Base-by-base conservation (phyloP, 768 basidiomycete genomes). In the Phylloporus arenicola region DNA sequence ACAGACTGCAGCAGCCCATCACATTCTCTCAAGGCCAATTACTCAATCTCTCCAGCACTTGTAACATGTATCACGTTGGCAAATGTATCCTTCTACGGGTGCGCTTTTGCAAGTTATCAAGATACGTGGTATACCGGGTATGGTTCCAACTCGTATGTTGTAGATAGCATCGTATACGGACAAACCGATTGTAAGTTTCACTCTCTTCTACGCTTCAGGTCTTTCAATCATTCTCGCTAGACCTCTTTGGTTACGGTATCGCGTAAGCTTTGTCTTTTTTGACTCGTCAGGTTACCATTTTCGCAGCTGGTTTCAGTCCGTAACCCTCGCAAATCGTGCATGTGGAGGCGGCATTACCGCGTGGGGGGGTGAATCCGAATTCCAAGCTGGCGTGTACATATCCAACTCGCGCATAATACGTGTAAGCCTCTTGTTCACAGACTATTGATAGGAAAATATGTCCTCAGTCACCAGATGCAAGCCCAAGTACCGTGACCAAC, bases 281-380 rank as follows among this genome's bases (percentile, higher is more conserved):
- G 17, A 19, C 2, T 31, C 29, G 8, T 24, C 22, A 14, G 5
- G 20, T 30, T 17, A 24, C n/a, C 8, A 25, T 11, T 13, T 8
- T 43, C 31, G 25, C 2, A 82, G 82, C 3, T 84, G 77, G 78
- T 84, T 84, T 57, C 75, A 84, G 56, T 76, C 75, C 17, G 65
- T 76, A 13, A 75, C 74, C 17, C 68, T 86, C 2, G 82, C 83
- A 3, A 82, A 79, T 47, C 75, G 84, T 17, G 83, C 72, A 0
- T 83, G 81, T 49, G 83, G 83, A 0, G 84, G 84, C 3, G 82
- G 81, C 1, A 72, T 85, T 14, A 76, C 76, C 10, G 84, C 83
- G 0, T 85, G 83, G 83, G 76, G 75, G 47, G 82, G 83, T 3
- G 76, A 74, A 13, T 4, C 9, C 14, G 52, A 48, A 17, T 14